Conservation (phyloP, 108 stramenopile species). For the Skeletonema potamos region DNA sequence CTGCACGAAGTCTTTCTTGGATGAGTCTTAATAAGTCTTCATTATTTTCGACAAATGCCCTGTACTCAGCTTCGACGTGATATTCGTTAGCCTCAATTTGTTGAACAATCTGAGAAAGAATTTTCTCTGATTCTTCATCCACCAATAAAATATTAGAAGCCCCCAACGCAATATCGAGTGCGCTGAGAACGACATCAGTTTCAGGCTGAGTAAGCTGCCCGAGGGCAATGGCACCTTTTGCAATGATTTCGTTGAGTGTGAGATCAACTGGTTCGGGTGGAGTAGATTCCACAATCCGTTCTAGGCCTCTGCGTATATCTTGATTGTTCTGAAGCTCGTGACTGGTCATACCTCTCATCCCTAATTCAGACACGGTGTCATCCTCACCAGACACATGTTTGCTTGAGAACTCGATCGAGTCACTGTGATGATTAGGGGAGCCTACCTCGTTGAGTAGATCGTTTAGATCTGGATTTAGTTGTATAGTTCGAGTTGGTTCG, state of each 20-base stretch:
- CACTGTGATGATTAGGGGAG: not conserved
- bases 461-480: slow-evolving; percentile 12
- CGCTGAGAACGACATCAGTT: slow-evolving; percentile 22
- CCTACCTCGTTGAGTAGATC: slow-evolving; percentile 1
- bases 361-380: slow-evolving; percentile 41
- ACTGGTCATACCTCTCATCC: slow-evolving; percentile 35
- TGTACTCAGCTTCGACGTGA: slow-evolving; percentile 26
- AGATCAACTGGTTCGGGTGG: slow-evolving; percentile 30
- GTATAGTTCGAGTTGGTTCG: slow-evolving; percentile 9
- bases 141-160: not conserved
- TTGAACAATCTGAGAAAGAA: slow-evolving; percentile 50
- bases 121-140: slow-evolving; percentile 30
- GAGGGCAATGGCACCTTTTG: slow-evolving; percentile 4
- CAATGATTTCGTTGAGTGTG: slow-evolving; percentile 18
- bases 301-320: not conserved
- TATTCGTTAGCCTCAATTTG: slow-evolving; percentile 55
- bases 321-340: slow-evolving; percentile 22
- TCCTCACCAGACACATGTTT: slow-evolving; percentile 19
- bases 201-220: not conserved
- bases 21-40: slow-evolving; percentile 28
- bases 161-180: slow-evolving; percentile 10
- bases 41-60: slow-evolving; percentile 20
- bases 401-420: slow-evolving; percentile 9
- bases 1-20: slow-evolving; percentile 34
- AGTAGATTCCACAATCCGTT: not conserved